Conservation (phyloP, 371 early-diverging fungal species). For the Mucor piriformis region DNA sequence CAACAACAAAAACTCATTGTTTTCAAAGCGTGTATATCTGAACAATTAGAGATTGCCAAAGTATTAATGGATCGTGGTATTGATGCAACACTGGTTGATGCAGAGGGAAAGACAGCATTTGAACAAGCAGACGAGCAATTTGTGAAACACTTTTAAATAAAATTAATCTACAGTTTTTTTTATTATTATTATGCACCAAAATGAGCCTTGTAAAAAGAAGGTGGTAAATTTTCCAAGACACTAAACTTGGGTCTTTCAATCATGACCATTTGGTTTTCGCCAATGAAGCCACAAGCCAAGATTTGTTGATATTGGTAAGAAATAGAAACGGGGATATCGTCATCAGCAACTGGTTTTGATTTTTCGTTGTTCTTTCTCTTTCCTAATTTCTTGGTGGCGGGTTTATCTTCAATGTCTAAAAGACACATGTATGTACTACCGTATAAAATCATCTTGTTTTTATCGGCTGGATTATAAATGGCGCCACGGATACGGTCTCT, state of each 20-base stretch:
- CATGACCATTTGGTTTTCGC: conserved; percentile 73
- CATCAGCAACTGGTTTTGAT: conserved; percentile 15
- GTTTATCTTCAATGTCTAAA: conserved; percentile 68
- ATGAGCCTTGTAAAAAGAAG: conserved; percentile 82
- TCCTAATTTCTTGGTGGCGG: conserved; percentile 25
- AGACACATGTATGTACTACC: conserved; percentile 74
- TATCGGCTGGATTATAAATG: conserved; percentile 68
- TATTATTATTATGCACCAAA: conserved; percentile 60
- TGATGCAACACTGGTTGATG: conserved; percentile 28
- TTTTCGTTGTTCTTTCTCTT: conserved; percentile 36
- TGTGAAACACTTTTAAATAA: not conserved
- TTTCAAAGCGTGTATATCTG: conserved; percentile 46
- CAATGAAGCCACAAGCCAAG: conserved; percentile 75
- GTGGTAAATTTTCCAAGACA: conserved; percentile 78
- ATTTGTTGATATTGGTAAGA: conserved; percentile 83
- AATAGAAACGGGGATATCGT: conserved; percentile 62
- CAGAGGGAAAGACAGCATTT: conserved; percentile 41
- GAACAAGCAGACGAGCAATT: conserved; percentile 37
- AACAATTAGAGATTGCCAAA: conserved; percentile 38
- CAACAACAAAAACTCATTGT: not conserved
- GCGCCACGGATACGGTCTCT: conserved; percentile 77
- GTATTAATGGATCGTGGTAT: conserved; percentile 31
- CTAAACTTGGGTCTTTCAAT: conserved; percentile 85
- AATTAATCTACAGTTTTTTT: conserved; percentile 6
- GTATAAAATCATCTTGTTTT: conserved; percentile 68